Evolutionary conservation across 2,329 filamentous ascomycete genomes (phyloP), one percentile per base, ranked within the genome.

Genomic region (Fusarium chlamydosporum): DNA sequence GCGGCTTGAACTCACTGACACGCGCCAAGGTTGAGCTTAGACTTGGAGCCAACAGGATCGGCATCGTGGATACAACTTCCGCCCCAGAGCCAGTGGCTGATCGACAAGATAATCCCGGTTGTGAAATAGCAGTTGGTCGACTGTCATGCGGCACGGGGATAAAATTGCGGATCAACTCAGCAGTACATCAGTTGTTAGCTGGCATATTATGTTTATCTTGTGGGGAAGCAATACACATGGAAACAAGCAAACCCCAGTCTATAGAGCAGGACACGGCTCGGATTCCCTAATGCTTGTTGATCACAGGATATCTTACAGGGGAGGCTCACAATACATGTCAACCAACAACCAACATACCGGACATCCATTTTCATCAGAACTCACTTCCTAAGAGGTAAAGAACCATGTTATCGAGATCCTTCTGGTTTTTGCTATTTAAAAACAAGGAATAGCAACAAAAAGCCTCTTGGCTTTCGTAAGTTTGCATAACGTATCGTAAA

Each of bases 71-170:
- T 16, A 35, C 33, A 38, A 50, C 46, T 0, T 18, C 46, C 12
- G 23, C 23, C 33, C 46, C 33, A 27, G 3, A 18, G 16, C 7
- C 33, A 4, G 20, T 8, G 4, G 13, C 0, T 0, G 33, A 38
- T 50, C 33, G 33, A 27, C 33, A 27, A 3, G 6, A 38, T 4
- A 2, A 50, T 8, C 31, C 46, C 20, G 12, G 45, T 23, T 3
- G 10, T 1, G 13, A 5, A 6, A 11, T n/a, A 7, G 23, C 15
- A 34, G 15, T 34, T 50, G 10, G 3, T 6, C 11, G 10, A 16
- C 18, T 2, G 31, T 48, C 46, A 23, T 12, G 29, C 0, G 10
- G n/a, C 2, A 15, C 3, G 1, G 4, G n/a, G 1, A 16, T 16
- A 33, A 12, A 12, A 16, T 9, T 33, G 7, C 13, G 2, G 12